Evolutionary conservation across 768 basidiomycete genomes (phyloP).

Genomic region (Boletellus sp.): DNA sequence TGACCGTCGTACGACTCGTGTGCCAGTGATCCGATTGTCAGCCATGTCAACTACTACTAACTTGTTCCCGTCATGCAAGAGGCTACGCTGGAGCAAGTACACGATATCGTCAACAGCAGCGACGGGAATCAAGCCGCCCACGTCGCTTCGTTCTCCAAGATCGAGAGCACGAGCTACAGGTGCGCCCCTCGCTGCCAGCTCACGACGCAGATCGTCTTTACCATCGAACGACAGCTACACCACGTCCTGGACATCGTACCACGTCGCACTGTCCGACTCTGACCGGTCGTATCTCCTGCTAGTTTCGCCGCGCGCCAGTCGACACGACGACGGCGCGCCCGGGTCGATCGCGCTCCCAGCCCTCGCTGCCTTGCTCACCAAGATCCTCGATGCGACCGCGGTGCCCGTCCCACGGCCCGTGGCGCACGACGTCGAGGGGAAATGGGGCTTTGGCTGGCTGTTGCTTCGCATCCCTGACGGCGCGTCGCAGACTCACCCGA

Average conservation of each 20-base stretch:
- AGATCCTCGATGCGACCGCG: conserved; percentile 42
- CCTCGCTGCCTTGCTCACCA: conserved; percentile 38
- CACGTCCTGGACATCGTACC: conserved; percentile 24
- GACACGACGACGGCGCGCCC: not conserved
- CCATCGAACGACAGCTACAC: conserved; percentile 22
- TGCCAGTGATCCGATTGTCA: too few relatives aligned
- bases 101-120: conserved; percentile 28
- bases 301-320: conserved; percentile 5
- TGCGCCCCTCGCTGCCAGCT: conserved; percentile 7
- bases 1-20: too few relatives aligned
- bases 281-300: conserved; percentile 29
- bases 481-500: conserved; percentile 32
- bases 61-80: conserved; percentile 6
- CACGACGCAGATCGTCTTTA: not conserved
- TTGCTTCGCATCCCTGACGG: conserved; percentile 34
- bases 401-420: conserved; percentile 50
- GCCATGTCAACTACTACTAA: too few relatives aligned
- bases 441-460: conserved; percentile 23
- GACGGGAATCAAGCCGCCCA: conserved; percentile 13
- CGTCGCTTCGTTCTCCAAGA: conserved; percentile 20
- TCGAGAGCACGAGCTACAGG: conserved; percentile 30
- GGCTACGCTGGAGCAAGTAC: conserved; percentile 29
- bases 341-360: conserved; percentile 30
- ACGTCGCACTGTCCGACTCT: conserved; percentile 23
- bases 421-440: conserved; percentile 40